Base-by-base conservation (phyloP, 495 filamentous ascomycete genomes). In the Hypomontagnella monticulosa region DNA sequence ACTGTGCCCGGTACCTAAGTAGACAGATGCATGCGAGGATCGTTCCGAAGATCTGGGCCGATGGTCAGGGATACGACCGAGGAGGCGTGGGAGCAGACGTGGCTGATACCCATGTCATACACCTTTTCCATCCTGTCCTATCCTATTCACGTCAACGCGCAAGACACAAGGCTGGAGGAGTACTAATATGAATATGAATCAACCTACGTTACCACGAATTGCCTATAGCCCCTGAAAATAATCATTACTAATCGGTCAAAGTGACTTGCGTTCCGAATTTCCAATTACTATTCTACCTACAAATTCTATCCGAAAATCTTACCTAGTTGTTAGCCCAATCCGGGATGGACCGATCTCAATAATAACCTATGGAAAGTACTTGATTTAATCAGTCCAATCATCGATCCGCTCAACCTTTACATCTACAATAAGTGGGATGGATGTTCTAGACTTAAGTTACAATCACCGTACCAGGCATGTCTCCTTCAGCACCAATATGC, bases 11-110 rank as follows among this genome's bases (percentile, higher is more conserved):
- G 59, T n/a, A n/a, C n/a, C n/a, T n/a, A n/a, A n/a, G n/a, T 55
- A 64, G 18, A 50, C 40, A 57, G 46, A 57, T 64, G 55, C 66
- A 63, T 56, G 51, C 44, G 56, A 69, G 56, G 66, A 69, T 69
- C 23, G 57, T 62, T 19, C 66, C 66, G 55, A 54, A 48, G 66
- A 64, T 69, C 50, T 55, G 56, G 50, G 44, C 30, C n/a, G 42
- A 38, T 43, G 23, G 56, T 57, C 60, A 69, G 56, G 66, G 60
- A 50, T 69, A 43, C 55, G 43, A 57, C 50, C 36, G 43, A 54
- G 61, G 27, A 57, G 59, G 59, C 59, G 42, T 63, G 65, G 53
- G 36, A 59, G 57, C 40, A 42, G 42, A 59, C 47, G 58, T 56
- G 65, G 59, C 65, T 44, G 40, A 63, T 47, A 54, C 12, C 58